A percentile compares a stretch with the other conserved stretches of the same genome.
Evolutionary conservation across 139 green algal genomes (phyloP).

Genomic region (Chlamydomonas urium): DNA sequence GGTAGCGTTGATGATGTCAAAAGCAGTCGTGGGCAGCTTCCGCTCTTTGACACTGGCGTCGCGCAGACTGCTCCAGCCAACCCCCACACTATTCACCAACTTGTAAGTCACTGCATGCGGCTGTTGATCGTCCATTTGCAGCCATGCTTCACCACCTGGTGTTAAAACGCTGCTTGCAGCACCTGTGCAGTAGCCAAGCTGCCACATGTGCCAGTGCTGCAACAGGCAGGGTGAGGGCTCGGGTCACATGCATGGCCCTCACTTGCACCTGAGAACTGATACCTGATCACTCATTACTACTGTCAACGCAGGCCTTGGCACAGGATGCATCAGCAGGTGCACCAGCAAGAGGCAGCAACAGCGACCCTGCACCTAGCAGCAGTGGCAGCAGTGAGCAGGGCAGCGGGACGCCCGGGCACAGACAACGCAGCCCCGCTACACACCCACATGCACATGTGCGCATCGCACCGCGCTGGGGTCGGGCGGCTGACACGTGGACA

Average conservation of each 20-base stretch:
- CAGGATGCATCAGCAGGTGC: not conserved
- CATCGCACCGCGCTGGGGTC: not conserved
- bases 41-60: not conserved
- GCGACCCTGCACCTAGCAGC: not conserved
- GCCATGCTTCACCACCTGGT: too few relatives aligned
- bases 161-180: too few relatives aligned
- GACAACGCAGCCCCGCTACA: not conserved
- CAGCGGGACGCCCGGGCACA: not conserved
- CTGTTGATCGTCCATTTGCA: not conserved
- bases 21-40: not conserved
- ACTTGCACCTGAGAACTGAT: too few relatives aligned
- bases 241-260: too few relatives aligned
- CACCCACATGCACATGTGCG: not conserved
- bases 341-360: not conserved
- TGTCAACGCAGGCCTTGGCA: not conserved
- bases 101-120: not conserved
- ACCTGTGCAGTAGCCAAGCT: too few relatives aligned
- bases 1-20: not conserved
- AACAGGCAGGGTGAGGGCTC: too few relatives aligned
- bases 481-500: not conserved
- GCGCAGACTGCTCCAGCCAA: not conserved
- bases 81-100: not conserved
- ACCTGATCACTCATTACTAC: not conserved
- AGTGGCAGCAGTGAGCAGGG: not conserved
- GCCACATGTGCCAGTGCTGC: too few relatives aligned